phyloP scores from a whole-genome alignment of 257 asterid genomes.

The Knoxia roxburghii region DNA sequence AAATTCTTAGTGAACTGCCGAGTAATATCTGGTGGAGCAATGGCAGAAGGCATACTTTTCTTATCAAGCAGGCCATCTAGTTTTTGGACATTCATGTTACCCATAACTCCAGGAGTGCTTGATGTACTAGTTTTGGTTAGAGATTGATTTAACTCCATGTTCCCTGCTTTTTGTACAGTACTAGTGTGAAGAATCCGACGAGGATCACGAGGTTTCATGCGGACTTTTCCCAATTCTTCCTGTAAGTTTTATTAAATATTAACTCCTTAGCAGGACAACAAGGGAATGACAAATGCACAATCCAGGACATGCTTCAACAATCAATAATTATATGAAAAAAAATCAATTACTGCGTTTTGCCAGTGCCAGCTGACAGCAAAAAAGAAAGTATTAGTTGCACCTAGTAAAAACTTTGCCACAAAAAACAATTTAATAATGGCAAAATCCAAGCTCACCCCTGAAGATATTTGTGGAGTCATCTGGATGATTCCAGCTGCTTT shows the following conservation, averaged over 20 bases:
- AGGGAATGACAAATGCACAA: slow-evolving; percentile 9
- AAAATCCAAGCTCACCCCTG: slow-evolving; percentile 41
- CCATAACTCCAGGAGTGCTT: slow-evolving; percentile 23
- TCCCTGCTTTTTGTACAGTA: slow-evolving; percentile 39
- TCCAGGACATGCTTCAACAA: not conserved
- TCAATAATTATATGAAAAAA: not conserved
- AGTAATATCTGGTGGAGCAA: slow-evolving; percentile 68
- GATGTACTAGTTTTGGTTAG: slow-evolving; percentile 30
- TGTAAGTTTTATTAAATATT: slow-evolving; percentile 29
- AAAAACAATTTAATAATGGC: not conserved
- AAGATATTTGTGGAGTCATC: slow-evolving; percentile 40
- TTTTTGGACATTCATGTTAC: slow-evolving; percentile 34
- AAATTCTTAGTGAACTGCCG: slow-evolving; percentile 64
- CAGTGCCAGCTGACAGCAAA: not conserved
- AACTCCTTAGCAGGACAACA: slow-evolving; percentile 2
- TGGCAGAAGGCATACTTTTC: slow-evolving; percentile 29
- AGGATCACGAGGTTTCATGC: slow-evolving; percentile 97
- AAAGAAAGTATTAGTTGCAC: not conserved
- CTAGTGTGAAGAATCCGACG: slow-evolving; percentile 71
- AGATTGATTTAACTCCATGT: slow-evolving; percentile 45
- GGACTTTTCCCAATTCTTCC: slow-evolving; percentile 72
- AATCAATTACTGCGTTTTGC: not conserved
- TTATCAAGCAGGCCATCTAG: slow-evolving; percentile 52
- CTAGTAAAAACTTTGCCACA: not conserved
- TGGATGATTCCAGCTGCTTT: slow-evolving; percentile 41